These are phyloP conservation scores for Penicillium roqueforti DNA, from an alignment of 495 filamentous ascomycete genomes.

Conservation along the genomic window DNA sequence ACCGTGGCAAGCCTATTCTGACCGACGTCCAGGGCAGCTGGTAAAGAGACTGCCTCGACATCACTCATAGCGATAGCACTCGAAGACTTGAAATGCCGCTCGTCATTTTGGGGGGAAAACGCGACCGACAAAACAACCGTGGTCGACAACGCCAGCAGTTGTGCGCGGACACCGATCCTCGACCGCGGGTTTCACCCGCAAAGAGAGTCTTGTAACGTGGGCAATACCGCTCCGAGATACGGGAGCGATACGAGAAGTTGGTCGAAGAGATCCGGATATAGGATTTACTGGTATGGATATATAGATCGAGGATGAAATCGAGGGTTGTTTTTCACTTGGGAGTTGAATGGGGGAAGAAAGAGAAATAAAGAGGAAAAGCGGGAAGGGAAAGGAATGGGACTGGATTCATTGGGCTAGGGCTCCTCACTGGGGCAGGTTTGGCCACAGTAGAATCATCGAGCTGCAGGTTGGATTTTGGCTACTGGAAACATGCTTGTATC, in stretches of 20 bases:
- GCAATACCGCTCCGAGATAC: constrained; percentile 10
- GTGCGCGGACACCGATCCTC: constrained; percentile 38
- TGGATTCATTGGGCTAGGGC: constrained; percentile 12
- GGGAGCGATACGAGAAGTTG: neutral
- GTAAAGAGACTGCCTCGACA: constrained; percentile 44
- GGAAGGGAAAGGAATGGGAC: constrained; percentile 21
- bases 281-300: constrained; percentile 2
- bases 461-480: constrained; percentile 6
- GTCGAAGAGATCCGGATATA: neutral
- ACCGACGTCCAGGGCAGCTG: constrained; percentile 43
- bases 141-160: constrained; percentile 39
- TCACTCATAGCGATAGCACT: constrained; percentile 52
- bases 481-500: constrained; percentile 1
- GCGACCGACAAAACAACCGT: constrained; percentile 34
- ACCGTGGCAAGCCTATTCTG: constrained; percentile 34
- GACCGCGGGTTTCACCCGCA: constrained; percentile 17
- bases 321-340: neutral
- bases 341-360: constrained; percentile 16
- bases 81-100: constrained; percentile 41
- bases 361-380: constrained; percentile 20
- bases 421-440: constrained; percentile 11
- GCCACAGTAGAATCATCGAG: constrained; percentile 13
- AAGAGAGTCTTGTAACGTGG: constrained; percentile 13
- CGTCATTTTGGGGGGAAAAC: constrained; percentile 47
- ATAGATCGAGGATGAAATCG: neutral